phyloP scores from a whole-genome alignment of 2,329 filamentous ascomycete species.

The Monosporascus ibericus region DNA sequence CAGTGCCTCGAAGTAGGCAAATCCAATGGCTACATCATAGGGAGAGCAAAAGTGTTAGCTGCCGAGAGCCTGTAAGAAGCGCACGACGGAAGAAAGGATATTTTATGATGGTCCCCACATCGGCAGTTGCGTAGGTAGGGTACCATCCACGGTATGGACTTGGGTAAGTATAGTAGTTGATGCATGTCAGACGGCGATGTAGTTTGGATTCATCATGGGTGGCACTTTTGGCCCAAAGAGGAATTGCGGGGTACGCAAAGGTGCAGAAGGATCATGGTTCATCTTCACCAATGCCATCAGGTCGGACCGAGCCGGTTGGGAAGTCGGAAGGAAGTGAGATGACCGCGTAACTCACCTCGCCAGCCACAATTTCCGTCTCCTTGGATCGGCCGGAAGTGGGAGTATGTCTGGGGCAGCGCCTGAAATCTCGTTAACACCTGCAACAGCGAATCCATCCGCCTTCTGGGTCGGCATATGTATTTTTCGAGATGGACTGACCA shows the following conservation, averaged over 20 bases:
- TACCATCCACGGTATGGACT: not conserved
- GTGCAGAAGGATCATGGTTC: not conserved
- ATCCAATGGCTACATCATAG: slow-evolving; percentile 67
- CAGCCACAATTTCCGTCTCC: slow-evolving; percentile 97
- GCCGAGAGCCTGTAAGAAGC: not conserved
- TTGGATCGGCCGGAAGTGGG: slow-evolving; percentile 78
- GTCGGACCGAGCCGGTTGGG: slow-evolving; percentile 5
- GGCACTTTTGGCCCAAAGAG: not conserved
- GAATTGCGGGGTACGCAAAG: not conserved
- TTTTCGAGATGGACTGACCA: slow-evolving; percentile 48
- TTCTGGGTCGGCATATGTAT: too few species aligned
- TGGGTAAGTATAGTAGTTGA: not conserved
- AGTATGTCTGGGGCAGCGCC: slow-evolving; percentile 77
- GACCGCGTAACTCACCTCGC: slow-evolving; percentile 65
- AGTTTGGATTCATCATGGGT: not conserved
- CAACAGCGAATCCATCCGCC: not conserved
- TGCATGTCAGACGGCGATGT: not conserved
- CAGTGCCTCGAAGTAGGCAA: slow-evolving; percentile 86
- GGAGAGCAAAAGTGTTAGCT: slow-evolving; percentile 6
- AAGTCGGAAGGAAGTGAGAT: slow-evolving; percentile 8
- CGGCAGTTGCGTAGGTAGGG: not conserved
- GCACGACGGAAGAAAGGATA: not conserved
- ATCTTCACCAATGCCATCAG: not conserved
- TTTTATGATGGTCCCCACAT: not conserved
- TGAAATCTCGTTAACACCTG: slow-evolving; percentile 31